Evolutionary conservation across 1,284 basidiomycete species (phyloP).

Genomic region (Pseudozyma tsukubaensis): DNA sequence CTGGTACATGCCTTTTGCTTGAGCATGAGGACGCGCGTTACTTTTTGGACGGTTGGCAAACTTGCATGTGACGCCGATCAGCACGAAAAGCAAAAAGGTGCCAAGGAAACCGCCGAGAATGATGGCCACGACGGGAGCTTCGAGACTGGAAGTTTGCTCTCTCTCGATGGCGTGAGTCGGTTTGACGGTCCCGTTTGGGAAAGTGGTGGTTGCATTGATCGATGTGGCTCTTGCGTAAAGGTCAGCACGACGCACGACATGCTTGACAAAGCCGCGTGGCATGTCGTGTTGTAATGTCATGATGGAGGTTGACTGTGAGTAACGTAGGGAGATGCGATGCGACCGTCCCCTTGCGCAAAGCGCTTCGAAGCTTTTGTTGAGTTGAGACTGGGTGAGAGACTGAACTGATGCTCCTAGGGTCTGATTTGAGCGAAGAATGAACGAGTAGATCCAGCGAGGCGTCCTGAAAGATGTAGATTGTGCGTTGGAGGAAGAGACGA

Average conservation of each 20-base stretch:
- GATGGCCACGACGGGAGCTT: constrained; percentile 31
- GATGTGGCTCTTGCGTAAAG: constrained; percentile 20
- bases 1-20: constrained; percentile 42
- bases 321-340: neutral
- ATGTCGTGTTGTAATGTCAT: constrained; percentile 32
- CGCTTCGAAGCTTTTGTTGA: neutral
- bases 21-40: constrained; percentile 13
- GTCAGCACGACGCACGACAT: constrained; percentile 36
- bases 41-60: constrained; percentile 37
- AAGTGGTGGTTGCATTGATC: constrained; percentile 1
- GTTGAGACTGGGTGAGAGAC: neutral
- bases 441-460: too few relatives aligned
- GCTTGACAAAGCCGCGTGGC: constrained; percentile 46
- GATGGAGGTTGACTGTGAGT: neutral
- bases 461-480: too few relatives aligned
- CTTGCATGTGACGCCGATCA: constrained; percentile 47
- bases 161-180: constrained; percentile 9
- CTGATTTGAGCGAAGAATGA: too few relatives aligned
- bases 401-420: too few relatives aligned
- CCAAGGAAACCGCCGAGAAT: constrained; percentile 42
- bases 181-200: neutral
- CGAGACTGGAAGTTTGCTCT: constrained; percentile 35
- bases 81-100: constrained; percentile 42
- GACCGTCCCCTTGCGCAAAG: too few relatives aligned
- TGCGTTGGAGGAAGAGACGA: neutral